These are phyloP conservation scores for Helenozyma rhizophorensis DNA, from an alignment of 805 yeast genomes.

Conservation along the genomic window DNA sequence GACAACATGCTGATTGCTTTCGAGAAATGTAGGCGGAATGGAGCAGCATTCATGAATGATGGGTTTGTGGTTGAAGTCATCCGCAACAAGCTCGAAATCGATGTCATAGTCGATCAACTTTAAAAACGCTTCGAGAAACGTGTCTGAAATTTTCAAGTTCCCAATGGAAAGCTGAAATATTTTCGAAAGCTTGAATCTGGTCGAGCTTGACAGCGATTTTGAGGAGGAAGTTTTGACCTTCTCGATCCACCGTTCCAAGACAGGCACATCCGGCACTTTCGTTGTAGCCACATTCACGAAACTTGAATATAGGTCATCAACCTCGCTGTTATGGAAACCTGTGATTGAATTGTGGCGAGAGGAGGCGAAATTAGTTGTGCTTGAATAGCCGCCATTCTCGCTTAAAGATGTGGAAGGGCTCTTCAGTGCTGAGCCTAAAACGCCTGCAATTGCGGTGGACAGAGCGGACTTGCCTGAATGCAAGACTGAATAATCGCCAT, in stretches of 20 bases:
- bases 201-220: constrained; percentile 7
- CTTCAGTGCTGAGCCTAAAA: constrained; percentile 1
- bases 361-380: constrained; percentile 5
- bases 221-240: constrained; percentile 27
- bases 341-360: constrained; percentile 16
- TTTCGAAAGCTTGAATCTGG: constrained; percentile 47
- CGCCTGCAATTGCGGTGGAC: constrained; percentile 3
- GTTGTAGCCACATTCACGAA: constrained; percentile 52
- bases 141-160: constrained; percentile 61
- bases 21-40: constrained; percentile 34
- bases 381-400: not conserved
- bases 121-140: constrained; percentile 48
- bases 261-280: constrained; percentile 34
- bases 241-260: constrained; percentile 37
- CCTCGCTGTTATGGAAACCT: constrained; percentile 37
- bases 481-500: constrained; percentile 38
- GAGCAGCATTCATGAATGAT: constrained; percentile 68
- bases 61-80: constrained; percentile 54
- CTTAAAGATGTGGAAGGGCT: not conserved
- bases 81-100: constrained; percentile 63
- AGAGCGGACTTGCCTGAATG: constrained; percentile 10
- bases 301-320: constrained; percentile 70
- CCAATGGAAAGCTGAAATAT: constrained; percentile 68
- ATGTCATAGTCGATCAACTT: constrained; percentile 43
- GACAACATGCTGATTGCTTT: constrained; percentile 28